Evolutionary conservation across 768 basidiomycete species (phyloP), one percentile per base, ranked within the genome.

Genomic region (Mycena floridula): DNA sequence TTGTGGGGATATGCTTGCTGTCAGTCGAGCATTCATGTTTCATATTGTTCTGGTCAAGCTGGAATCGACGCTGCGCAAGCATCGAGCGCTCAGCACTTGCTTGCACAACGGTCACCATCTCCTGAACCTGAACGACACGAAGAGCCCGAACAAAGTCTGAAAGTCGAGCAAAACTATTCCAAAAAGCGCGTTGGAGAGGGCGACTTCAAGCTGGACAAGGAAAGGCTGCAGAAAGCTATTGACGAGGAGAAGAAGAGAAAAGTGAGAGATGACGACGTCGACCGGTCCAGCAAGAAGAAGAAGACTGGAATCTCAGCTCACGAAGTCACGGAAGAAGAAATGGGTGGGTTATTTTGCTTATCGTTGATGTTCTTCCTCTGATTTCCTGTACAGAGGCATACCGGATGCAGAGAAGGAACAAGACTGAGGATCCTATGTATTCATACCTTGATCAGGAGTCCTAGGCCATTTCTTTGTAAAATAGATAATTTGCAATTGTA

Each of bases 1-100:
- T 58, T 69, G 47, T 99, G 96, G 96, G 96, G 96, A 27, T 99
- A 85, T 62, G 85, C 79, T 22, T 99, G 96, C 62, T 99, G 96
- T 58, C 94, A 96, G 58, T 93, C 92, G 8, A 72, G 58, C 37
- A 69, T 91, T 23, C 85, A 91, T 55, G 67, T 88, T 40, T 94
- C 94, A 15, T 97, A 97, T 60, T 97, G 94, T 59, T 82, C 93
- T 43, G 94, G 94, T 3, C 59, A 77, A 59, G 89, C 83, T 23
- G 92, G 89, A 48, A 94, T 86, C 49, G 77, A 79, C 50, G 89
- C 91, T 16, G 64, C 80, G 18, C 61, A 78, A 15, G 85, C 88
- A n/a, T 89, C 89, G 2, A 82, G 74, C 50, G 86, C 83, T 7
- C 76, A 81, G 51, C 70, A 76, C 37, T 70, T 92, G 39, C 74